Evolutionary conservation across 2,329 filamentous ascomycete genomes (phyloP).

Genomic region (Fusarium solani-melongenae): DNA sequence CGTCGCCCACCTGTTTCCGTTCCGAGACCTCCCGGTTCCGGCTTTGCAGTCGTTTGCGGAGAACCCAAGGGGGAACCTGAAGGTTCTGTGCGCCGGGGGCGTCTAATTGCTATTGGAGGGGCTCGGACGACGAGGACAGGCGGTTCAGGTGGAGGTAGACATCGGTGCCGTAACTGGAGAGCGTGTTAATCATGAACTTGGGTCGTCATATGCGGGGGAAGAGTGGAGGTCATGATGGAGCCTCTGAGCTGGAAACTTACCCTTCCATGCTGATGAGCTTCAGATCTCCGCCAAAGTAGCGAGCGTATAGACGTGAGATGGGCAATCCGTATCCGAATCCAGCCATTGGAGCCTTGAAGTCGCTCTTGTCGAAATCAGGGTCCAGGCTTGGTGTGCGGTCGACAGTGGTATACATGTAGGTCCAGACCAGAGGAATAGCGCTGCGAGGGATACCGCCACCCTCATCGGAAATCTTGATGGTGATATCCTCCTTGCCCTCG

Average conservation of each 20-base stretch:
- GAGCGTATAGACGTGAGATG: conserved; percentile 91
- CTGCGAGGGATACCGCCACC: conserved; percentile 94
- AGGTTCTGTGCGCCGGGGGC: conserved; percentile 50
- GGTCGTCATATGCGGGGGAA: neutral
- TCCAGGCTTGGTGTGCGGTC: conserved; percentile 95
- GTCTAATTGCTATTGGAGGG: conserved; percentile 90
- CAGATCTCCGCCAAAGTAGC: conserved; percentile 97
- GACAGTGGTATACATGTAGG: conserved; percentile 99
- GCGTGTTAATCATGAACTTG: conserved; percentile 25
- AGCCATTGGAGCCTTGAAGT: conserved; percentile 99
- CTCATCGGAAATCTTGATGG: conserved; percentile 97
- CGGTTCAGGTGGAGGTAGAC: conserved; percentile 98
- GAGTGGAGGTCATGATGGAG: neutral
- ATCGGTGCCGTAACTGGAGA: conserved; percentile 88
- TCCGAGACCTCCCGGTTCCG: conserved; percentile 78
- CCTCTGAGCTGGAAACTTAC: conserved; percentile 62
- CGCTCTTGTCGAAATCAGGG: conserved; percentile 97
- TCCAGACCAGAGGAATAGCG: conserved; percentile 98
- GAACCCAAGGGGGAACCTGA: conserved; percentile 46
- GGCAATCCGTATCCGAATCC: conserved; percentile 98
- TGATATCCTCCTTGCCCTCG: conserved; percentile 98
- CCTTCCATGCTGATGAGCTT: conserved; percentile 99
- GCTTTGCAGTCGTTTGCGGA: conserved; percentile 75
- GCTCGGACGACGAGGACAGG: conserved; percentile 93
- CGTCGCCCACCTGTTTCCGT: conserved; percentile 90